Evolutionary conservation across 129 eudicot species (phyloP).

Genomic region (Arctium minus): DNA sequence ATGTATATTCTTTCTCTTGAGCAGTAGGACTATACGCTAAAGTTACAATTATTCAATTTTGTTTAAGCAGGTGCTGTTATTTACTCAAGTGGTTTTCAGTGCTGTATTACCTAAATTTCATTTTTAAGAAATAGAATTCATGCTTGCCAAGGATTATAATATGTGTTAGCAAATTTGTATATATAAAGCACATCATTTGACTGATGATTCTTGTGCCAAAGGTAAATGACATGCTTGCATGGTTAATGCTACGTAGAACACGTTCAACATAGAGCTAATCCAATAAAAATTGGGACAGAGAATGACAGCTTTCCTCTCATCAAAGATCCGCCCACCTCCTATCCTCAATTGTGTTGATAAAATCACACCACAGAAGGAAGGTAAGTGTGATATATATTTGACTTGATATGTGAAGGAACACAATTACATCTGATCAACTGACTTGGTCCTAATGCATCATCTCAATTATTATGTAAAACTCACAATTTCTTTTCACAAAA

Average conservation of each 20-base stretch:
- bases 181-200: not conserved
- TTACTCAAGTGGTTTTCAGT: not conserved
- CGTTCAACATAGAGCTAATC: conserved; percentile 4
- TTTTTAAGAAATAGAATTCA: not conserved
- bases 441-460: not conserved
- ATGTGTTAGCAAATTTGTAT: not conserved
- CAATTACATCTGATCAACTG: not conserved
- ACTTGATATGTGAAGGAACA: not conserved
- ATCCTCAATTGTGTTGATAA: conserved; percentile 19
- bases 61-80: not conserved
- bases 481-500: not conserved
- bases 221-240: conserved; percentile 1
- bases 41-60: not conserved
- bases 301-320: conserved; percentile 38
- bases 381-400: conserved; percentile 22
- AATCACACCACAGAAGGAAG: conserved; percentile 20
- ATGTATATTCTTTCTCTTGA: not conserved
- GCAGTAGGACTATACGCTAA: not conserved
- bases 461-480: not conserved
- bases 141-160: not conserved
- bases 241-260: not conserved
- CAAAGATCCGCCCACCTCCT: conserved; percentile 23
- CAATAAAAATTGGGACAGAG: conserved; percentile 10
- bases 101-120: not conserved
- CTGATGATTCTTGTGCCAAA: conserved; percentile 14